A percentile compares a stretch with the other conserved stretches of the same genome.
phyloP scores from a whole-genome alignment of 257 asterid genomes.

The Linaria vulgaris region DNA sequence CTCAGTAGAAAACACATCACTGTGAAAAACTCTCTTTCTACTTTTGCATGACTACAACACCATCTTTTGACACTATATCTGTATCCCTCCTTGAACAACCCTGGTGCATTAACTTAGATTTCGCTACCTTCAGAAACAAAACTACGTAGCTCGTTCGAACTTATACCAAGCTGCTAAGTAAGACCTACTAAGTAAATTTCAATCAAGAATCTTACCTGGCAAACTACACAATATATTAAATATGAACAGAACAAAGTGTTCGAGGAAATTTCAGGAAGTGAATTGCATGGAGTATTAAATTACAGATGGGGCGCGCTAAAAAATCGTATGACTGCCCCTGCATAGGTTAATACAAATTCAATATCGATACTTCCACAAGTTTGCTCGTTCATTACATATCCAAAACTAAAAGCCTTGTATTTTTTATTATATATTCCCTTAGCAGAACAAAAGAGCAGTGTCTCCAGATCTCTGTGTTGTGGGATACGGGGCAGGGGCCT shows the following conservation, averaged over 20 bases:
- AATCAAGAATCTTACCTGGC: conserved; percentile 3
- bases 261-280: background rate
- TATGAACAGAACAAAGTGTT: background rate
- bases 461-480: conserved; percentile 3
- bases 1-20: conserved; percentile 15
- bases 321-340: background rate
- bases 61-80: background rate
- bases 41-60: conserved; percentile 4
- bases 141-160: conserved; percentile 6
- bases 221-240: background rate
- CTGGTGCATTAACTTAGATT: no score
- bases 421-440: conserved; percentile 4
- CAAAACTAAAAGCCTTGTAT: conserved; percentile 3
- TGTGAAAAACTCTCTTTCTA: conserved; percentile 1
- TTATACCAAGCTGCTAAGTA: background rate
- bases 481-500: background rate
- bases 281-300: conserved; percentile 10
- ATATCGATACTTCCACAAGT: conserved; percentile 8
- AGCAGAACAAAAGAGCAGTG: conserved; percentile 1
- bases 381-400: background rate
- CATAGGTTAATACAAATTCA: background rate
- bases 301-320: conserved; percentile 5
- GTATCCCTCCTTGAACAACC: conserved; percentile 4
- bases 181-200: conserved; percentile 11
- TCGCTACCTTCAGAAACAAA: conserved; percentile 2